Base-by-base conservation (phyloP, 176 grass and related monocot genomes). In the Dactylis glomerata region DNA sequence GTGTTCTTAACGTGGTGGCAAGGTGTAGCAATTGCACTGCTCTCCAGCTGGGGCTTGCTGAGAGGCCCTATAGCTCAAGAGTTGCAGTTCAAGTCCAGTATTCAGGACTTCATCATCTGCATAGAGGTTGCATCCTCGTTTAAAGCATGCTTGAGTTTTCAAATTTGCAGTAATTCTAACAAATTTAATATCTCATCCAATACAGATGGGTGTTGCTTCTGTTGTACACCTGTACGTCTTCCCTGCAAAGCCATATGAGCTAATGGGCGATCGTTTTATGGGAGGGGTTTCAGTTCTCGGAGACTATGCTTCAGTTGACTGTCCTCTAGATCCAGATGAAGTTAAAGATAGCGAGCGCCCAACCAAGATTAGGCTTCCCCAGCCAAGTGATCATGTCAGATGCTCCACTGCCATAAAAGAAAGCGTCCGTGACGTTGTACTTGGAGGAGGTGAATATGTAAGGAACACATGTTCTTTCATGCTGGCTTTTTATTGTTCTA, bases 1-100 rank as follows among this genome's bases (percentile, higher is more conserved):
- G 93, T 98, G n/a, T 98, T 98, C 83, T 89, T 98, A 81, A 98
- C 96, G 56, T 98, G 96, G 96, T 98, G 96, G 96, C 96, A 95
- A 90, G 96, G 87, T 82, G 84, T 95, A 10, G 91, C 89, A 41
- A 95, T 98, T 56, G 96, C 92, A 57, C 37, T 98, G 62, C 87
- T 98, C 62, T 98, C 86, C 72, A 93, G 66, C 73, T 95, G 75
- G 91, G 96, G 96, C 23, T 88, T 93, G 67, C 45, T 98, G 40
- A 92, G 85, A 81, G 92, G 96, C 37, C 89, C 93, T 28, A 89
- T 95, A 45, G 91, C 93, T 63, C 87, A 98, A 87, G 93, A 88
- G 31, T 91, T 98, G 76, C 89, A 95, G 52, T 90, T 92, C 62
- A 98, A 98, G 78, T 98, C 96, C 51, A 98, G 93, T 87, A 94